These are phyloP conservation scores for Dichotomocladium elegans DNA, from an alignment of 371 early-diverging fungal species.

Conservation along the genomic window DNA sequence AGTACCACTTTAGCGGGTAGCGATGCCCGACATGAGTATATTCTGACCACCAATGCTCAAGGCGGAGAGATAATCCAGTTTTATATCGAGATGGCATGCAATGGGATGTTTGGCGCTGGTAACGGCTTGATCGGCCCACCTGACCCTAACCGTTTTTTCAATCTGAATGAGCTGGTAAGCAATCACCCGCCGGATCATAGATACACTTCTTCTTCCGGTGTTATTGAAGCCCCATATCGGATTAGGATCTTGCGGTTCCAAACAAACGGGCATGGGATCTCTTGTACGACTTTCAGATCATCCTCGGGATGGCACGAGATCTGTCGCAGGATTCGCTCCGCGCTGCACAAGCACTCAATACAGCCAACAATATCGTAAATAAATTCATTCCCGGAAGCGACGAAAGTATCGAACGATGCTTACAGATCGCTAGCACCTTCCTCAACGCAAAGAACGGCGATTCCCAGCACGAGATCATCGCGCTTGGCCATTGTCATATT, in stretches of 20 bases:
- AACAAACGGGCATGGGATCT: slow-evolving; percentile 71
- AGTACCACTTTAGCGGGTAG: slow-evolving; percentile 30
- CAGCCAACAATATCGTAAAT: slow-evolving; percentile 85
- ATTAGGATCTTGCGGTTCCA: slow-evolving; percentile 65
- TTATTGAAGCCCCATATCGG: too few relatives aligned
- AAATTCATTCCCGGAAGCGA: slow-evolving; percentile 53
- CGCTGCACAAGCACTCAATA: slow-evolving; percentile 75
- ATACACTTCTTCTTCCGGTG: too few relatives aligned
- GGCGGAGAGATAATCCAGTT: slow-evolving; percentile 66
- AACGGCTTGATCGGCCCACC: slow-evolving; percentile 65
- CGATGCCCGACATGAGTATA: slow-evolving; percentile 75
- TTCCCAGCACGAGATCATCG: slow-evolving; percentile 62
- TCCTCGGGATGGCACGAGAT: slow-evolving; percentile 75
- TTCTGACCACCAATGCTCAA: slow-evolving; percentile 59
- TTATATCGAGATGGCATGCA: slow-evolving; percentile 90
- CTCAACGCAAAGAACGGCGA: slow-evolving; percentile 56
- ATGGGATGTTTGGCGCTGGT: slow-evolving; percentile 89
- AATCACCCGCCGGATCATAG: neutral
- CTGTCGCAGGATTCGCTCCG: slow-evolving; percentile 68
- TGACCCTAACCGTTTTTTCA: slow-evolving; percentile 57
- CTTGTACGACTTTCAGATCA: slow-evolving; percentile 73
- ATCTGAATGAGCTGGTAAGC: slow-evolving; percentile 34
- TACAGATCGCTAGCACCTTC: slow-evolving; percentile 57
- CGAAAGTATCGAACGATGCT: slow-evolving; percentile 54
- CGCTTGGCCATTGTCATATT: slow-evolving; percentile 86